Base-by-base conservation (phyloP, 1,139 yeast species). In the Scheffersomyces lignicola region DNA sequence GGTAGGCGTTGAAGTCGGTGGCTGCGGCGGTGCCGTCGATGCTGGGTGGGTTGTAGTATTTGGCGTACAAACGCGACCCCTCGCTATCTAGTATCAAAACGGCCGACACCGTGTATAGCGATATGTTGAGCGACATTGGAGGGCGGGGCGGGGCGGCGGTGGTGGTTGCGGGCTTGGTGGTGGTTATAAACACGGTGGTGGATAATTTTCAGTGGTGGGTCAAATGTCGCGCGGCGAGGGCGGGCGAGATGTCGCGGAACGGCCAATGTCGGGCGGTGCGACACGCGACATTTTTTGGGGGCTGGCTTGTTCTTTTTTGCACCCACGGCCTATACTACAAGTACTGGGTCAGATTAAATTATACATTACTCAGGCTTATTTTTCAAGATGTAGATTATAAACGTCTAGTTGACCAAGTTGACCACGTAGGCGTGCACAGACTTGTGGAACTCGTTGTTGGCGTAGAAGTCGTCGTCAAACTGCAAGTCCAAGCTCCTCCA, bases 51-150 rank as follows among this genome's bases (percentile, higher is more conserved):
- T 71, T 70, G 65, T 83, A 92, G 69, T 92, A 94, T 56, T 90
- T 90, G 46, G 96, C 83, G 54, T 76, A 86, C 34, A 92, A 64
- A 49, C 98, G 73, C 38, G 78, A 74, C 12, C 96, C 96, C 44
- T 83, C 84, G 49, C 73, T 78, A 60, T 90, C 97, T 49, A 92
- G 76, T 49, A 90, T 77, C 49, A 89, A 65, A 35, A 83, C 73
- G 3, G 95, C 90, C 31, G 83, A 75, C 34, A 89, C 77, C 9
- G 96, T 73, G 64, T 90, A 88, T 43, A 89, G 72, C 10, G 94
- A 81, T 37, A 82, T 69, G 52, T 80, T 78, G 35, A 73, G 64
- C 43, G 82, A 71, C 76, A 75, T 76, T n/a, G 40, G 40, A 40
- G 34, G 22, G 24, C 12, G 21, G 13, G 9, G 5, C 26, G 20